A percentile compares a stretch with the other conserved stretches of the same genome.
Evolutionary conservation across 2,329 filamentous ascomycete genomes (phyloP).

Genomic region (Aspergillus cejpii): DNA sequence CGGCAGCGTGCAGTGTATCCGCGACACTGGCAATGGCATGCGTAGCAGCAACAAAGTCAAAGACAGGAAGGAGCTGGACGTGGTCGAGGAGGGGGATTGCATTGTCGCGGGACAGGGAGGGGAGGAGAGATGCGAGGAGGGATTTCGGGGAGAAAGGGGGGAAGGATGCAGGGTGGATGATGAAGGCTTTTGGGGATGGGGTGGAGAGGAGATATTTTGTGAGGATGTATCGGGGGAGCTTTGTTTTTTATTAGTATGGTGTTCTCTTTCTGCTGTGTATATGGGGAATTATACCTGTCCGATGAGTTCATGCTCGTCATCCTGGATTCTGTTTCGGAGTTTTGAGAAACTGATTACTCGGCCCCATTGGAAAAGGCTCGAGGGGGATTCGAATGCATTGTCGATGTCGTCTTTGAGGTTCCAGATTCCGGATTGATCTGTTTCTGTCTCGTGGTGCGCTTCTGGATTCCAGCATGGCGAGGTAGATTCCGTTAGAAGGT

Average conservation of each 20-base stretch:
- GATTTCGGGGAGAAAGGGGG: conserved; percentile 26
- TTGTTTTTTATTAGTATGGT: too few relatives aligned
- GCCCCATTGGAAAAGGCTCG: conserved; percentile 24
- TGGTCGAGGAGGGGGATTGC: conserved; percentile 28
- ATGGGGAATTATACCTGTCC: conserved; percentile 31
- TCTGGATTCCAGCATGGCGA: background rate
- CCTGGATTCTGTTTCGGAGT: conserved; percentile 17
- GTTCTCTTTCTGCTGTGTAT: too few relatives aligned
- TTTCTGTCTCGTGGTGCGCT: background rate
- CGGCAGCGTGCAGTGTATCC: conserved; percentile 15
- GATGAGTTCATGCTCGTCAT: conserved; percentile 24
- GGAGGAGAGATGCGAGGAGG: conserved; percentile 26
- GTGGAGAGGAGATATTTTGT: conserved; percentile 16
- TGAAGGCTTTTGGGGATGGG: conserved; percentile 23
- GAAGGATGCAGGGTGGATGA: conserved; percentile 30
- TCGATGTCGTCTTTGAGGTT: conserved; percentile 22
- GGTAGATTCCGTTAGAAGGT: conserved; percentile 17
- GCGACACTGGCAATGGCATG: conserved; percentile 31
- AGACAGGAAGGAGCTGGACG: conserved; percentile 32
- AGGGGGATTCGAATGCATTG: conserved; percentile 13
- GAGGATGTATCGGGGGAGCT: conserved; percentile 30
- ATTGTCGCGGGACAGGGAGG: conserved; percentile 20
- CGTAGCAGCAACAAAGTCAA: conserved; percentile 25
- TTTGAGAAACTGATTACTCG: conserved; percentile 31
- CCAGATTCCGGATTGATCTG: conserved; percentile 17